phyloP scores from a whole-genome alignment of 495 filamentous ascomycete species.

The Hypoxylon lienhwacheense region DNA sequence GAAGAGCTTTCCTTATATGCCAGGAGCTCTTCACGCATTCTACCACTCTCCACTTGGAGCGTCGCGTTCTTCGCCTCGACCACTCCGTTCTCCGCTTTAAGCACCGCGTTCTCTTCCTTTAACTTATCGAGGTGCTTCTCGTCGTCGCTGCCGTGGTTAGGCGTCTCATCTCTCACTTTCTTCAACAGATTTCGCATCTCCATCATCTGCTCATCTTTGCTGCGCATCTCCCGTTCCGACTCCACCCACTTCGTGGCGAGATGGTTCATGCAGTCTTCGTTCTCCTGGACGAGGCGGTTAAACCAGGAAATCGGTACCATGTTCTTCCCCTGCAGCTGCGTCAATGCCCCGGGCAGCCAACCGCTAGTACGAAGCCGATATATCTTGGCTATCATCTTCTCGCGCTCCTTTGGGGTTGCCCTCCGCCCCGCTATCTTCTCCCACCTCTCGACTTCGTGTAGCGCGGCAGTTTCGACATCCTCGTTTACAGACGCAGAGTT shows the following conservation, averaged over 20 bases:
- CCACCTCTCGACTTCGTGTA: not conserved
- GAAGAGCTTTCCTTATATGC: not conserved
- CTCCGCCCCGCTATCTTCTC: not conserved
- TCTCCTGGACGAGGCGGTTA: constrained; percentile 24
- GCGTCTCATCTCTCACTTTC: too few relatives aligned
- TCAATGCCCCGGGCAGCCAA: constrained; percentile 27
- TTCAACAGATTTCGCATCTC: not conserved
- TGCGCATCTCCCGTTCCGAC: not conserved
- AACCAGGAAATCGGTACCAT: constrained; percentile 22
- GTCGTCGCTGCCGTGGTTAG: too few relatives aligned
- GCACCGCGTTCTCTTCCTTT: not conserved
- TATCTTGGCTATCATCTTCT: not conserved
- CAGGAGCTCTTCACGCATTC: not conserved
- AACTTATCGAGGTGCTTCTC: not conserved
- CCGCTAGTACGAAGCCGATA: constrained; percentile 4
- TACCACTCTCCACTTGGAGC: not conserved
- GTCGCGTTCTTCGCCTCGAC: not conserved
- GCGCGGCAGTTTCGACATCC: not conserved
- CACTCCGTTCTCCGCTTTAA: not conserved
- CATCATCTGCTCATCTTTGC: not conserved
- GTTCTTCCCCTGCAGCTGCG: constrained; percentile 7
- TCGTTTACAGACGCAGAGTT: too few relatives aligned
- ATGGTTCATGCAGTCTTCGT: constrained; percentile 8
- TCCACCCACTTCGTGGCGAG: constrained; percentile 3
- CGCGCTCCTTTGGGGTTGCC: constrained; percentile 5